phyloP scores from a whole-genome alignment of 1,139 yeast species.

The Kodamaea fungicola region DNA sequence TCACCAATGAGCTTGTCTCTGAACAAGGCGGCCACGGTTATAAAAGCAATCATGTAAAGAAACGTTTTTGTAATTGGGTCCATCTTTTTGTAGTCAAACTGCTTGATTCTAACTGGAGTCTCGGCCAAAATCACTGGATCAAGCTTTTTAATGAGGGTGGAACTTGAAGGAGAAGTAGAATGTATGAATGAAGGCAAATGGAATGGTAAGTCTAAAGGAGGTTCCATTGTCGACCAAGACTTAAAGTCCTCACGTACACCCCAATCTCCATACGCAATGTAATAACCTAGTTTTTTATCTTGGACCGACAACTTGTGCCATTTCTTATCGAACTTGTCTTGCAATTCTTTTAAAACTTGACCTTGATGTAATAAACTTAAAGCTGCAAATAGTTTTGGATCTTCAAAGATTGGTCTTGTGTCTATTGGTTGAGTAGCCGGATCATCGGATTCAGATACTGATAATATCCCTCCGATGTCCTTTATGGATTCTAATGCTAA shows the following conservation, averaged over 20 bases:
- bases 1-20: slow-evolving; percentile 51
- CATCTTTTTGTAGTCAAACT: slow-evolving; percentile 48
- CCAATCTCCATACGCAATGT: slow-evolving; percentile 61
- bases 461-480: slow-evolving; percentile 40
- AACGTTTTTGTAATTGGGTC: slow-evolving; percentile 55
- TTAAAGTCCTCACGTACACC: slow-evolving; percentile 59
- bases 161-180: slow-evolving; percentile 20
- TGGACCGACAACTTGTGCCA: slow-evolving; percentile 47
- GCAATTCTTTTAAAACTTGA: slow-evolving; percentile 52
- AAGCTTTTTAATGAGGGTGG: slow-evolving; percentile 24
- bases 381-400: slow-evolving; percentile 42
- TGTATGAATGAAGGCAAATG: slow-evolving; percentile 32
- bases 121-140: slow-evolving; percentile 47
- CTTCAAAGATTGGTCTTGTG: slow-evolving; percentile 45
- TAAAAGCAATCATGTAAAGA: slow-evolving; percentile 43
- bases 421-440: slow-evolving; percentile 52
- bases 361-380: slow-evolving; percentile 57
- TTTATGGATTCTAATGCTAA: slow-evolving; percentile 42
- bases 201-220: slow-evolving; percentile 58
- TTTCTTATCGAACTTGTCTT: slow-evolving; percentile 46
- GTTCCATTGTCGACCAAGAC: slow-evolving; percentile 36
- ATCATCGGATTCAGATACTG: slow-evolving; percentile 25
- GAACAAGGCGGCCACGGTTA: slow-evolving; percentile 41
- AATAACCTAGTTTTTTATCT: slow-evolving; percentile 52
- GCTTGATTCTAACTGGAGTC: slow-evolving; percentile 44